Percentiles rank a stretch among this genome's conserved stretches.
These are phyloP conservation scores for Trichoderma gamsii DNA, from an alignment of 495 filamentous ascomycete genomes.

Conservation along the genomic window DNA sequence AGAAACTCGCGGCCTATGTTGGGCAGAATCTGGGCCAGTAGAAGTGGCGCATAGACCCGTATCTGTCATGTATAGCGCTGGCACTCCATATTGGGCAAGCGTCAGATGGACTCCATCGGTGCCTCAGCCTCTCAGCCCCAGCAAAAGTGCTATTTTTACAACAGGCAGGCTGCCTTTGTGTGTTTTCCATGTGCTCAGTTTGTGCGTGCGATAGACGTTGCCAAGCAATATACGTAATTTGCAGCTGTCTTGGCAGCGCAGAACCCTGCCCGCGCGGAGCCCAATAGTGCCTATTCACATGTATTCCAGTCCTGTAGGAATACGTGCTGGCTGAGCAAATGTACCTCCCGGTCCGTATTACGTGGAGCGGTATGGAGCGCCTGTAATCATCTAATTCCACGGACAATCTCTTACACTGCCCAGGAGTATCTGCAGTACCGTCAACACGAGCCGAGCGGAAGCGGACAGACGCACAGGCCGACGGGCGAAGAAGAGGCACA, in stretches of 20 bases:
- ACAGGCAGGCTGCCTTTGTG: too few species aligned
- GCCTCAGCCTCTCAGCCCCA: not conserved
- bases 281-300: too few species aligned
- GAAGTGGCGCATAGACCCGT: not conserved
- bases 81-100: not conserved
- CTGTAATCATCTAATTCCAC: not conserved
- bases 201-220: too few species aligned
- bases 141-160: not conserved
- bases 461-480: not conserved
- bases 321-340: too few species aligned
- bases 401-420: not conserved
- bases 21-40: constrained; percentile 23
- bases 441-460: not conserved
- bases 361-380: too few species aligned
- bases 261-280: too few species aligned
- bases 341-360: too few species aligned
- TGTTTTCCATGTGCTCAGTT: too few species aligned
- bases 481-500: not conserved
- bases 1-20: constrained; percentile 57
- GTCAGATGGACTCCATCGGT: not conserved
- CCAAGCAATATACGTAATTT: too few species aligned
- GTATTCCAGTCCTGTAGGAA: too few species aligned
- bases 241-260: too few species aligned
- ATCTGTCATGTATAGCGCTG: not conserved
- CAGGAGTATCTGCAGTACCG: not conserved